Percentiles rank a stretch among this genome's conserved stretches.
phyloP scores from a whole-genome alignment of 2,329 filamentous ascomycete genomes.

The Sporothrix inflata region DNA sequence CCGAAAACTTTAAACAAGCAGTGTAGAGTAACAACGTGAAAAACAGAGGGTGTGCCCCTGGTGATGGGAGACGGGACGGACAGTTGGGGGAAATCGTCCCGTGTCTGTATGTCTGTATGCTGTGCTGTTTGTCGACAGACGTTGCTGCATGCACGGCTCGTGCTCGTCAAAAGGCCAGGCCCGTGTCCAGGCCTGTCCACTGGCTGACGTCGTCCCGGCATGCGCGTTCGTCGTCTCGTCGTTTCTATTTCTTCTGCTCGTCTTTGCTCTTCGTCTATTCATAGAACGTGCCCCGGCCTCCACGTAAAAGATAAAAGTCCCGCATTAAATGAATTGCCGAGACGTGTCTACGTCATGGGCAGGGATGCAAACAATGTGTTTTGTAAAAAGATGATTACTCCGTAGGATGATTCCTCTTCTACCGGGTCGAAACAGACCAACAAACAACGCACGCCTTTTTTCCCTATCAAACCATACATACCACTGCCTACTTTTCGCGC shows the following conservation, averaged over 20 bases:
- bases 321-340: not conserved
- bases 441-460: not conserved
- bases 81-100: constrained; percentile 6
- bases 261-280: not conserved
- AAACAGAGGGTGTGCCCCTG: not conserved
- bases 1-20: not conserved
- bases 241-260: not conserved
- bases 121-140: not conserved
- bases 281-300: not conserved
- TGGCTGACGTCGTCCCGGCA: not conserved
- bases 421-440: not conserved
- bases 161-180: no score
- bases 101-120: not conserved
- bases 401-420: not conserved
- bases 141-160: not conserved
- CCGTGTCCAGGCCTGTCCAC: not conserved
- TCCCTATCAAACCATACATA: not conserved
- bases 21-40: not conserved
- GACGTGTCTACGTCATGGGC: not conserved
- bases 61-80: constrained; percentile 21
- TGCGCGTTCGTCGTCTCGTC: not conserved
- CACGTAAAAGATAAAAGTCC: not conserved
- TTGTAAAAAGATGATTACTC: not conserved
- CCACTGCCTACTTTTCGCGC: not conserved
- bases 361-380: not conserved